Conservation (phyloP, 768 basidiomycete genomes). For the Agaricus sinodeliciosus region DNA sequence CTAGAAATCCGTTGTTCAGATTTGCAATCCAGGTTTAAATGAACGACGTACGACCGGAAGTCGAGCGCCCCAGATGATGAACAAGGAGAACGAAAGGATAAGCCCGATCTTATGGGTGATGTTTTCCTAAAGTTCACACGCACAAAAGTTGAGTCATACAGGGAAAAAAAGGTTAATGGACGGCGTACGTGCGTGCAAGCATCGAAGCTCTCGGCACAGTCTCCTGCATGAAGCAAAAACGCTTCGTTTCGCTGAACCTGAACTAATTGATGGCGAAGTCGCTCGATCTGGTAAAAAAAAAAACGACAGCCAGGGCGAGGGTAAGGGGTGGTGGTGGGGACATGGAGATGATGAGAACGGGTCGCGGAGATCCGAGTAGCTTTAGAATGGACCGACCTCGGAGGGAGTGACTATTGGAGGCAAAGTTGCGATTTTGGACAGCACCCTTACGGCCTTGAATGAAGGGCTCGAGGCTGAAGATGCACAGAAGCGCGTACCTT, state of each 20-base stretch:
- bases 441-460: constrained; percentile 41
- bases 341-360: neutral
- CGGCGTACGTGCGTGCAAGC: constrained; percentile 75
- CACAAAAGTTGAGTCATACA: constrained; percentile 4
- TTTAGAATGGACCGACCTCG: constrained; percentile 52
- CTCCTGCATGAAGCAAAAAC: constrained; percentile 94
- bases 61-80: constrained; percentile 90
- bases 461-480: neutral
- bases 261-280: constrained; percentile 71
- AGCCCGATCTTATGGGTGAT: constrained; percentile 85
- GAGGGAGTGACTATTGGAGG: constrained; percentile 91
- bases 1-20: constrained; percentile 24
- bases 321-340: constrained; percentile 8
- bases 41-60: constrained; percentile 71
- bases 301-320: no score
- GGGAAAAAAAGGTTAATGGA: constrained; percentile 6
- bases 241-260: constrained; percentile 83
- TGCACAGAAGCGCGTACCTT: constrained; percentile 10
- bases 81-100: constrained; percentile 91
- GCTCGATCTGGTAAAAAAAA: constrained; percentile 55
- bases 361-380: constrained; percentile 23
- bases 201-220: constrained; percentile 95
- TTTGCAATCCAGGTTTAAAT: neutral
- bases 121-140: constrained; percentile 49
- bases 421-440: constrained; percentile 68